These are phyloP conservation scores for Ogataea glucozyma DNA, from an alignment of 805 yeast species.

Conservation along the genomic window DNA sequence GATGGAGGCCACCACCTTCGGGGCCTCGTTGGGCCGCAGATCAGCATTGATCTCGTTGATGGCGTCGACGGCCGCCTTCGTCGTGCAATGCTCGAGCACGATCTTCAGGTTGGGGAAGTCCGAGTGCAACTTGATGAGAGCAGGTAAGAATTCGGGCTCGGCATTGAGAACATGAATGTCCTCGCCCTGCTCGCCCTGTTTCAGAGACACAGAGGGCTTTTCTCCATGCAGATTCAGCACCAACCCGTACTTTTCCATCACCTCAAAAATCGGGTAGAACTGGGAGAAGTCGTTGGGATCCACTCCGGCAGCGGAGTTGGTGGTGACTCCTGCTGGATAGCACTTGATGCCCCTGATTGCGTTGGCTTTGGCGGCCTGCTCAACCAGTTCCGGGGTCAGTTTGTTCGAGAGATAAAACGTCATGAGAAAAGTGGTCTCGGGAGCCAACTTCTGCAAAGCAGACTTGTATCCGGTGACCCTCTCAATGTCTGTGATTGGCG, in stretches of 20 bases:
- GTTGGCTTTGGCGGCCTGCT: conserved; percentile 68
- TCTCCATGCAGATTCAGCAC: conserved; percentile 95
- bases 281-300: conserved; percentile 87
- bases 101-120: conserved; percentile 88
- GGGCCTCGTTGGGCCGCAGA: conserved; percentile 31
- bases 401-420: conserved; percentile 78
- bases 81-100: conserved; percentile 92
- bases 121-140: conserved; percentile 69
- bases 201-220: conserved; percentile 61
- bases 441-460: conserved; percentile 63
- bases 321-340: conserved; percentile 99
- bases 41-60: conserved; percentile 63
- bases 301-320: conserved; percentile 90
- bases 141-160: conserved; percentile 90
- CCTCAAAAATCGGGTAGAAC: conserved; percentile 87
- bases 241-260: conserved; percentile 75
- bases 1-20: conserved; percentile 84
- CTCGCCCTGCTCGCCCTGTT: conserved; percentile 41
- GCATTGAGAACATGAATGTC: conserved; percentile 92
- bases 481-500: conserved; percentile 82
- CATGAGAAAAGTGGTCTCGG: conserved; percentile 87
- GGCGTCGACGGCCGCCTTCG: conserved; percentile 81
- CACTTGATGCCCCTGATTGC: conserved; percentile 88
- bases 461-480: conserved; percentile 70
- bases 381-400: conserved; percentile 82